Evolutionary conservation across 2,329 filamentous ascomycete species (phyloP).

Genomic region (Cercospora sp.): DNA sequence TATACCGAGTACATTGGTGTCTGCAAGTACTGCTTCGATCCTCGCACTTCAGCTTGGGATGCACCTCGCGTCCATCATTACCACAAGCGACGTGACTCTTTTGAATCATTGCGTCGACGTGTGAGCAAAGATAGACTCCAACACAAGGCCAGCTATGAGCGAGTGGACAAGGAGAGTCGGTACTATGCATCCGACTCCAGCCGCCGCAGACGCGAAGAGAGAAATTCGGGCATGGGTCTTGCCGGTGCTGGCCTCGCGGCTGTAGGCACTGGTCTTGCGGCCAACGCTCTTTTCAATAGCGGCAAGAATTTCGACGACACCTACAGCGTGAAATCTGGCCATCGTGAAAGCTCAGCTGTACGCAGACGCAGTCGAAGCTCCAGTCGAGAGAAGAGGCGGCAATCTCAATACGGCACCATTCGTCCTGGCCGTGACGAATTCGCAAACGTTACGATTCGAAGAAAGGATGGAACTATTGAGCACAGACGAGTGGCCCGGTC

Average conservation of each 20-base stretch:
- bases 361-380: conserved; percentile 38
- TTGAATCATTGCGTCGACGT: conserved; percentile 35
- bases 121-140: conserved; percentile 30
- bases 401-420: conserved; percentile 35
- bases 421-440: conserved; percentile 23
- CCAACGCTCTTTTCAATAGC: conserved; percentile 54
- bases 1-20: conserved; percentile 68
- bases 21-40: conserved; percentile 66
- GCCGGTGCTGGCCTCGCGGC: conserved; percentile 56
- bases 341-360: conserved; percentile 41
- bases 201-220: conserved; percentile 44
- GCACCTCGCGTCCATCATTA: conserved; percentile 64
- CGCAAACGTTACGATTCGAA: conserved; percentile 32
- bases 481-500: conserved; percentile 27
- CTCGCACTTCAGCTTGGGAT: conserved; percentile 56
- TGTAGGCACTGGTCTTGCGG: conserved; percentile 48
- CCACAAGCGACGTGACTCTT: conserved; percentile 39
- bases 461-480: conserved; percentile 38
- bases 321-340: conserved; percentile 60
- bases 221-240: conserved; percentile 47
- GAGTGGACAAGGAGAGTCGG: conserved; percentile 62
- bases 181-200: conserved; percentile 56
- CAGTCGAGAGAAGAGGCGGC: conserved; percentile 35
- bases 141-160: conserved; percentile 40
- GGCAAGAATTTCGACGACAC: conserved; percentile 61